Conservation (phyloP, 352 stramenopile species). For the Phytophthora hybrid region DNA sequence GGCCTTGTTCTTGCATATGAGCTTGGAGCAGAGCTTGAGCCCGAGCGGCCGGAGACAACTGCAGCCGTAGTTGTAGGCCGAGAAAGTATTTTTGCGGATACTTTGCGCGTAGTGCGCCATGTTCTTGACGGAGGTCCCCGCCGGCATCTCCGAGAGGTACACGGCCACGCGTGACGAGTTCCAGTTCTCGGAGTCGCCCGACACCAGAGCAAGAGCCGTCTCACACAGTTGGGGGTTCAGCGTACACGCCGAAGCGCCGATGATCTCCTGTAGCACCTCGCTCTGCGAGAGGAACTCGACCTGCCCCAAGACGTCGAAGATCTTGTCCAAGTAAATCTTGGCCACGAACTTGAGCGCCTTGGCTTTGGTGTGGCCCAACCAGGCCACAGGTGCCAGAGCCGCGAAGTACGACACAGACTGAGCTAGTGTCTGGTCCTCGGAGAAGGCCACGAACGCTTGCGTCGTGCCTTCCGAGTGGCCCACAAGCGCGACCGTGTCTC, state of each 20-base stretch:
- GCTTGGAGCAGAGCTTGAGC: slow-evolving; percentile 41
- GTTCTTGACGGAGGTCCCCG: slow-evolving; percentile 67
- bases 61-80: slow-evolving; percentile 61
- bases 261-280: slow-evolving; percentile 42
- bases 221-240: slow-evolving; percentile 46
- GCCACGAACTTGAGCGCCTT: slow-evolving; percentile 40
- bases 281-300: slow-evolving; percentile 46
- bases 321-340: slow-evolving; percentile 49
- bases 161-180: slow-evolving; percentile 56
- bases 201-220: slow-evolving; percentile 43
- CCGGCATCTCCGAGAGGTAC: slow-evolving; percentile 60
- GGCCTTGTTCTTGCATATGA: slow-evolving; percentile 56
- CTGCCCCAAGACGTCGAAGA: slow-evolving; percentile 47
- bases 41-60: slow-evolving; percentile 22
- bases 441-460: slow-evolving; percentile 62
- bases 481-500: slow-evolving; percentile 50
- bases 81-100: slow-evolving; percentile 56
- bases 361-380: slow-evolving; percentile 40
- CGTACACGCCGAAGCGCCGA: slow-evolving; percentile 42
- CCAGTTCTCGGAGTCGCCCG: slow-evolving; percentile 46
- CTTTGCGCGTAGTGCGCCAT: slow-evolving; percentile 58
- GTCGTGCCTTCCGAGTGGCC: slow-evolving; percentile 64
- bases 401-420: slow-evolving; percentile 62
- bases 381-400: slow-evolving; percentile 52
- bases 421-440: slow-evolving; percentile 54